Percentiles rank a stretch among this genome's conserved stretches.
phyloP scores from a whole-genome alignment of 768 basidiomycete species.

The Auriscalpium vulgare region DNA sequence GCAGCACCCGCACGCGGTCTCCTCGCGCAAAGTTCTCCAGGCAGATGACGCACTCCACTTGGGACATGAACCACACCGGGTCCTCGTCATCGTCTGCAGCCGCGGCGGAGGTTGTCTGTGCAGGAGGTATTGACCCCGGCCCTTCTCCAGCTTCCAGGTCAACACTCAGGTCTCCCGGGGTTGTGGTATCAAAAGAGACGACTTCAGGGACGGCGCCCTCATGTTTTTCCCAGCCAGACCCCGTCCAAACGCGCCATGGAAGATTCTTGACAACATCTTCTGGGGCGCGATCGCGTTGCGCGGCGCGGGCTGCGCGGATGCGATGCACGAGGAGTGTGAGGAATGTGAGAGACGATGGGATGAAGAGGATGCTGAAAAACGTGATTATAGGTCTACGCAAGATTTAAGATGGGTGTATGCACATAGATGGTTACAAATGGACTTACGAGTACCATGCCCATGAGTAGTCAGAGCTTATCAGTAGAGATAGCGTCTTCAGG shows the following conservation, averaged over 20 bases:
- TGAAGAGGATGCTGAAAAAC: constrained; percentile 79
- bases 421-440: neutral
- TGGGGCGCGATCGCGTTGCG: constrained; percentile 77
- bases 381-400: constrained; percentile 68
- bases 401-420: constrained; percentile 3
- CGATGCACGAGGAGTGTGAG: constrained; percentile 86
- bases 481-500: constrained; percentile 62
- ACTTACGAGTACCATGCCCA: constrained; percentile 93
- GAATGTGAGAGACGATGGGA: constrained; percentile 86
- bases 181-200: neutral
- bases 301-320: constrained; percentile 73
- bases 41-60: constrained; percentile 90
- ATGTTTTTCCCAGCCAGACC: constrained; percentile 74
- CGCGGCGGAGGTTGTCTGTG: constrained; percentile 14
- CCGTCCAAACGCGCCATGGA: constrained; percentile 81
- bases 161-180: neutral
- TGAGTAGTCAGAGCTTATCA: constrained; percentile 71
- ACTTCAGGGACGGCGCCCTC: constrained; percentile 26
- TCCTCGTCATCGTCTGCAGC: constrained; percentile 21
- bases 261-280: constrained; percentile 71
- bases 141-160: constrained; percentile 13
- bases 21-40: constrained; percentile 80
- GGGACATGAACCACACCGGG: constrained; percentile 72
- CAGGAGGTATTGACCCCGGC: neutral
- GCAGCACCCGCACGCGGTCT: constrained; percentile 84